A percentile compares a stretch with the other conserved stretches of the same genome.
phyloP scores from a whole-genome alignment of 2,329 filamentous ascomycete species.

The Penicillium corylophilum region DNA sequence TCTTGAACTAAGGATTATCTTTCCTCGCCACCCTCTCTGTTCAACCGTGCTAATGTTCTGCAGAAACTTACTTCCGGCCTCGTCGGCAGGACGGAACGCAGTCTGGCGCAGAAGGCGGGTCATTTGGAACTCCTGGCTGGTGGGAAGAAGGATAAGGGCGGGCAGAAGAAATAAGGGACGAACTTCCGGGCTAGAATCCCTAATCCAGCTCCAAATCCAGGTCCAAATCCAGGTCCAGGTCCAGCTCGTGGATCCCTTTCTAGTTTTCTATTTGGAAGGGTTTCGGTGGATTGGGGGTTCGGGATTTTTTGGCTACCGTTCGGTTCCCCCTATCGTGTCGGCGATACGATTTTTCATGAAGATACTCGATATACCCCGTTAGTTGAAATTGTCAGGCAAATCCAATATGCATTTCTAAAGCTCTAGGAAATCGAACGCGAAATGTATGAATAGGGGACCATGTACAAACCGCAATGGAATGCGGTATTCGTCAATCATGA shows the following conservation, averaged over 20 bases:
- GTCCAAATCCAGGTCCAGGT: too few relatives aligned
- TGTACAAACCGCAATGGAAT: slow-evolving; percentile 10
- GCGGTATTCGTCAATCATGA: slow-evolving; percentile 27
- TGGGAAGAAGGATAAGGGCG: slow-evolving; percentile 59
- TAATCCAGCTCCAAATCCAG: too few relatives aligned
- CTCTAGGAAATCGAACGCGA: not conserved
- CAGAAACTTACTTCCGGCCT: slow-evolving; percentile 63
- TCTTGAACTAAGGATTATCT: not conserved
- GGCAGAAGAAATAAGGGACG: slow-evolving; percentile 30
- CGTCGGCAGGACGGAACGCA: slow-evolving; percentile 65
- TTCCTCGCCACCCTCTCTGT: not conserved
- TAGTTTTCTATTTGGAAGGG: too few relatives aligned
- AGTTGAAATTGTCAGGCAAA: slow-evolving; percentile 3
- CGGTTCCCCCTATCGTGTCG: not conserved
- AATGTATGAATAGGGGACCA: slow-evolving; percentile 11
- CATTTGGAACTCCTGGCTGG: slow-evolving; percentile 68
- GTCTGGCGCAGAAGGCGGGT: slow-evolving; percentile 64
- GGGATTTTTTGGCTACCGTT: not conserved
- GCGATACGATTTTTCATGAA: slow-evolving; percentile 20
- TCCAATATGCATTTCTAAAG: not conserved
- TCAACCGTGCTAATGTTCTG: not conserved
- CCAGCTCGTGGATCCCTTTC: too few relatives aligned
- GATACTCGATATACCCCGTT: slow-evolving; percentile 24
- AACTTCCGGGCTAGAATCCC: too few relatives aligned
- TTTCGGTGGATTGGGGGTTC: too few relatives aligned